Conservation (phyloP, 2,329 filamentous ascomycete genomes). For the Hypoxylon sp. region DNA sequence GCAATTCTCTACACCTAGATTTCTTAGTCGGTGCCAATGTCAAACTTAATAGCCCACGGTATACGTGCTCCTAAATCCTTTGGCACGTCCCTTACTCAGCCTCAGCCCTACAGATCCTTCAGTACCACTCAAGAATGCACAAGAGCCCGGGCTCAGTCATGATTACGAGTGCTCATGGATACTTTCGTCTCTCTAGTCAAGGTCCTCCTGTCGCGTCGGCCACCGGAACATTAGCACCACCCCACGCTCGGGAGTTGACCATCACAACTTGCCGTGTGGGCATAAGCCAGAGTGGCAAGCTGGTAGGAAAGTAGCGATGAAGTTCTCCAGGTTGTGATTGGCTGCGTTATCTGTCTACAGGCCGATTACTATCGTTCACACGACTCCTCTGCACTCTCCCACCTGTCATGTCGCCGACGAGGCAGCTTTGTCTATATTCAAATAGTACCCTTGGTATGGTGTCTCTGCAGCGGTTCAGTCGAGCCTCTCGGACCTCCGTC, state of each 20-base stretch:
- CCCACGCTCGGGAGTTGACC: constrained; percentile 22
- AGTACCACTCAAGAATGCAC: constrained; percentile 17
- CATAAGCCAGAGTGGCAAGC: constrained; percentile 20
- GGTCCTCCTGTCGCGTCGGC: constrained; percentile 10
- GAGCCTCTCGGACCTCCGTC: constrained; percentile 42
- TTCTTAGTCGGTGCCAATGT: neutral
- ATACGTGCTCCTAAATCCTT: constrained; percentile 1
- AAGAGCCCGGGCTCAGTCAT: neutral
- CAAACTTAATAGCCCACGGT: neutral
- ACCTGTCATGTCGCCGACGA: constrained; percentile 11
- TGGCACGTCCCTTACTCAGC: constrained; percentile 23
- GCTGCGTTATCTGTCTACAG: constrained; percentile 6
- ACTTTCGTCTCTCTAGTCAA: constrained; percentile 6
- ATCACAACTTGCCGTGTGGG: constrained; percentile 5
- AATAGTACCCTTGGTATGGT: constrained; percentile 14
- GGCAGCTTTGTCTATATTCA: constrained; percentile 17
- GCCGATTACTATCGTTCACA: constrained; percentile 10
- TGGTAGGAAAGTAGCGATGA: constrained; percentile 2
- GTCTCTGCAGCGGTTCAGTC: constrained; percentile 17
- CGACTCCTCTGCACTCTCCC: constrained; percentile 10
- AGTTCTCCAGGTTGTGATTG: constrained; percentile 20
- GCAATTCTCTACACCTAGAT: neutral
- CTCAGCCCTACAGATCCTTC: constrained; percentile 41
- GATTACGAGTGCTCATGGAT: constrained; percentile 9
- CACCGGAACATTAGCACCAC: constrained; percentile 16